These are phyloP conservation scores for Metarhizium sp. DNA, from an alignment of 2,329 filamentous ascomycete genomes.

Conservation along the genomic window DNA sequence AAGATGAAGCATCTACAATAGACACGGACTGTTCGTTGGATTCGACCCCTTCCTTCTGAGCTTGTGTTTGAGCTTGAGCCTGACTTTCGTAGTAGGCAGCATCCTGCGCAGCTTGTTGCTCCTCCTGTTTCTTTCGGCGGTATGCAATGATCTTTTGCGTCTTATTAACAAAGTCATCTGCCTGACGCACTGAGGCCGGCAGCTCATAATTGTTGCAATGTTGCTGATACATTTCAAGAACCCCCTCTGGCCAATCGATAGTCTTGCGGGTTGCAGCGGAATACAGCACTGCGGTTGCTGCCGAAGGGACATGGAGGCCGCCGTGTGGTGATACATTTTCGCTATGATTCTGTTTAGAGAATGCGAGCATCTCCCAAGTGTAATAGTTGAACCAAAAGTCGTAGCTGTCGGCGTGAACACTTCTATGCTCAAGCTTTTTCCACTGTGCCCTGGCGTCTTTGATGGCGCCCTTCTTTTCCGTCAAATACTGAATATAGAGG, in stretches of 20 bases:
- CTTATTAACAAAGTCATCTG: slow-evolving; percentile 64
- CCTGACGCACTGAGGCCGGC: slow-evolving; percentile 62
- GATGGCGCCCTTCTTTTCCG: slow-evolving; percentile 70
- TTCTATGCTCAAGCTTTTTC: slow-evolving; percentile 56
- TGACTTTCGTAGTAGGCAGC: slow-evolving; percentile 26
- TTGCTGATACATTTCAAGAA: slow-evolving; percentile 63
- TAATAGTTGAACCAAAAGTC: slow-evolving; percentile 95
- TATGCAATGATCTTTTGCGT: slow-evolving; percentile 52
- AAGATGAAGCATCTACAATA: slow-evolving; percentile 24
- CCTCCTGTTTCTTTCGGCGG: slow-evolving; percentile 57
- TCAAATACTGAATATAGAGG: slow-evolving; percentile 85
- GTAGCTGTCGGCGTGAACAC: slow-evolving; percentile 63
- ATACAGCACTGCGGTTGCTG: slow-evolving; percentile 68
- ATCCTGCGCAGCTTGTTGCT: slow-evolving; percentile 47
- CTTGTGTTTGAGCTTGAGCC: background rate
- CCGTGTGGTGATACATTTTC: slow-evolving; percentile 23
- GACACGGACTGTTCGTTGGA: slow-evolving; percentile 11
- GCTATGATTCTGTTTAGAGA: slow-evolving; percentile 39
- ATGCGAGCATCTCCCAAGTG: slow-evolving; percentile 74
- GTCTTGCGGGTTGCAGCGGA: slow-evolving; percentile 54
- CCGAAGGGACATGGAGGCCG: slow-evolving; percentile 53
- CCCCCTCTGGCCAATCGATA: slow-evolving; percentile 68
- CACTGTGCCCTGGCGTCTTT: slow-evolving; percentile 71
- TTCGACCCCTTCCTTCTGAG: slow-evolving; percentile 3
- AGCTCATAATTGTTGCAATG: slow-evolving; percentile 89